Evolutionary conservation across 257 asterid species (phyloP).

Genomic region (Galeopsis tetrahit): DNA sequence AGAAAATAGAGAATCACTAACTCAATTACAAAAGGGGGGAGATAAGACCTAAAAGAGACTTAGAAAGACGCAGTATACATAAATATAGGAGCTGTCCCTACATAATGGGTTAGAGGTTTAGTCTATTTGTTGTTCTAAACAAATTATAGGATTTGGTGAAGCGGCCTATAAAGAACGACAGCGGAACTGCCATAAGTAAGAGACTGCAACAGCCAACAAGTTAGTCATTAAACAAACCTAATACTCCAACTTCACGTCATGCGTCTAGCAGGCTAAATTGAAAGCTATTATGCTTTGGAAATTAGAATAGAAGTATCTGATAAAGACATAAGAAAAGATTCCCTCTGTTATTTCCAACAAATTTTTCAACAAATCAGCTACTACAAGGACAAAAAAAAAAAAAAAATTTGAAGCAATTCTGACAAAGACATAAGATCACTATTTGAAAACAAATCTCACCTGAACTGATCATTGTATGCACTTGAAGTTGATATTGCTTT

Average conservation of each 20-base stretch:
- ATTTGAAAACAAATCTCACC: conserved; percentile 44
- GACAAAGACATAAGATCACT: conserved; percentile 4
- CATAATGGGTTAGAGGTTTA: neutral
- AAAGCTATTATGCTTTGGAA: neutral
- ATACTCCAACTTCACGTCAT: conserved; percentile 27
- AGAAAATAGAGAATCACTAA: neutral
- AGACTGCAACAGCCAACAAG: neutral
- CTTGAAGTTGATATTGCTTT: conserved; percentile 97
- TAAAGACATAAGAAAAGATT: neutral
- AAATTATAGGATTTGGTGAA: conserved; percentile 14
- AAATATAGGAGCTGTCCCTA: neutral
- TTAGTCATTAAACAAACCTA: conserved; percentile 6
- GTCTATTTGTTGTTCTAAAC: neutral
- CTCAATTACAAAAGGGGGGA: neutral
- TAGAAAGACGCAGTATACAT: neutral
- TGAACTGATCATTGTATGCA: conserved; percentile 97
- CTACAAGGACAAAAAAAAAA: no score
- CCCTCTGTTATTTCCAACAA: neutral
- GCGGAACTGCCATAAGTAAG: conserved; percentile 14
- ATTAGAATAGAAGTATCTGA: neutral
- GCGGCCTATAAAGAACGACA: conserved; percentile 17
- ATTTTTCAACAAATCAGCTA: neutral
- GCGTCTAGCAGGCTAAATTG: neutral
- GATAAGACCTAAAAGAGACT: neutral
- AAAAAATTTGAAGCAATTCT: conserved; percentile 18